Evolutionary conservation across 371 early-diverging fungal species (phyloP).

Genomic region (Nematocida major): DNA sequence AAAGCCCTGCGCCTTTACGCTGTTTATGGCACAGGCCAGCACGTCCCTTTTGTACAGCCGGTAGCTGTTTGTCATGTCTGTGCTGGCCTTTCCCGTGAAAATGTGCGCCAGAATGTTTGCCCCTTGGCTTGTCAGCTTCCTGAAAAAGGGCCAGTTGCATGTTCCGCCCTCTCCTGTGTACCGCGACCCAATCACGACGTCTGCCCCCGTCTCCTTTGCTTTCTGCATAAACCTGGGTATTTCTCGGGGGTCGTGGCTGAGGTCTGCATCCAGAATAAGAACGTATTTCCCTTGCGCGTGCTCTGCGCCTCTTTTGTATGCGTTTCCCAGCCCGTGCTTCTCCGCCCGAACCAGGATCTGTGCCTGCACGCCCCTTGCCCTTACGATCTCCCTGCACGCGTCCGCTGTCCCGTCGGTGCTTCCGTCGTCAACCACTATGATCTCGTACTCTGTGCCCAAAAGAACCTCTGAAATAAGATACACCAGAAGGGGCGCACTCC

Average conservation of each 20-base stretch:
- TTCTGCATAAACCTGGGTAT: constrained; percentile 70
- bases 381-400: constrained; percentile 73
- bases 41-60: constrained; percentile 86
- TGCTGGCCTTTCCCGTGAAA: constrained; percentile 74
- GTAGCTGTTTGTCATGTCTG: constrained; percentile 91
- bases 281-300: constrained; percentile 83
- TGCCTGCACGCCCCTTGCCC: constrained; percentile 49
- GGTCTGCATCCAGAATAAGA: constrained; percentile 95
- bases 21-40: constrained; percentile 73
- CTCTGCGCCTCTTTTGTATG: constrained; percentile 86
- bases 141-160: constrained; percentile 91
- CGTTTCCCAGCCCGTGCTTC: constrained; percentile 89
- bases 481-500: constrained; percentile 83
- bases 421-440: constrained; percentile 91
- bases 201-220: constrained; percentile 70
- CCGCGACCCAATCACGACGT: constrained; percentile 88
- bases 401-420: constrained; percentile 94
- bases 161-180: constrained; percentile 74
- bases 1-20: constrained; percentile 83
- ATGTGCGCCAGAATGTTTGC: constrained; percentile 89
- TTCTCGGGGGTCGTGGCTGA: constrained; percentile 95
- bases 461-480: constrained; percentile 80
- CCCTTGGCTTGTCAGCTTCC: constrained; percentile 86
- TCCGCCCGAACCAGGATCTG: constrained; percentile 80
- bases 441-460: constrained; percentile 73